phyloP scores from a whole-genome alignment of 495 filamentous ascomycete genomes.

The Bryoglossum gracile region DNA sequence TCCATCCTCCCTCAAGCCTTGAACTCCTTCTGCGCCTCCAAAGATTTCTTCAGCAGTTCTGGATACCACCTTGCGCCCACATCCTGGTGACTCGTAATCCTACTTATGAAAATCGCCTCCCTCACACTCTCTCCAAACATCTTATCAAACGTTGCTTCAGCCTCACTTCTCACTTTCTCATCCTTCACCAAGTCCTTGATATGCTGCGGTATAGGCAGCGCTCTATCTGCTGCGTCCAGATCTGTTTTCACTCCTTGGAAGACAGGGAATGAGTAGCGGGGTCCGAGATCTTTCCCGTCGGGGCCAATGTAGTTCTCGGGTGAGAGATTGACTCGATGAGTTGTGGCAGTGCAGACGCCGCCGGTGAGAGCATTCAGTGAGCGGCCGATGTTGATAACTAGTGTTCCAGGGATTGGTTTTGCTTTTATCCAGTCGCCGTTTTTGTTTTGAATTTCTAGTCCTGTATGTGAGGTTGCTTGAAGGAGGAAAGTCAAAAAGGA shows the following conservation, averaged over 20 bases:
- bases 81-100: neutral
- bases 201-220: neutral
- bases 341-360: constrained; percentile 1
- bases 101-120: neutral
- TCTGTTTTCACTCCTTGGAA: neutral
- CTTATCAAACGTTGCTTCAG: neutral
- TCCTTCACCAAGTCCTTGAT: neutral
- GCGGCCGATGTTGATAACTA: constrained; percentile 1
- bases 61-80: neutral
- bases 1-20: no score
- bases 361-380: neutral
- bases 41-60: neutral
- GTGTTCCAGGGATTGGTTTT: neutral
- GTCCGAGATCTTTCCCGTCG: neutral
- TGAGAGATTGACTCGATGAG: neutral
- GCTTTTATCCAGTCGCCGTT: neutral
- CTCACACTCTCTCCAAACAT: neutral
- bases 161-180: constrained; percentile 1
- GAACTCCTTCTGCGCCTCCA: neutral
- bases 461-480: neutral
- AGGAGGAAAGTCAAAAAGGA: neutral
- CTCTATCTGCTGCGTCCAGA: neutral
- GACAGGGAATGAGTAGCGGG: neutral
- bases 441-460: neutral
- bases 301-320: neutral